Conservation (phyloP, 2,329 filamentous ascomycete genomes). For the Emericellopsis atlantica region DNA sequence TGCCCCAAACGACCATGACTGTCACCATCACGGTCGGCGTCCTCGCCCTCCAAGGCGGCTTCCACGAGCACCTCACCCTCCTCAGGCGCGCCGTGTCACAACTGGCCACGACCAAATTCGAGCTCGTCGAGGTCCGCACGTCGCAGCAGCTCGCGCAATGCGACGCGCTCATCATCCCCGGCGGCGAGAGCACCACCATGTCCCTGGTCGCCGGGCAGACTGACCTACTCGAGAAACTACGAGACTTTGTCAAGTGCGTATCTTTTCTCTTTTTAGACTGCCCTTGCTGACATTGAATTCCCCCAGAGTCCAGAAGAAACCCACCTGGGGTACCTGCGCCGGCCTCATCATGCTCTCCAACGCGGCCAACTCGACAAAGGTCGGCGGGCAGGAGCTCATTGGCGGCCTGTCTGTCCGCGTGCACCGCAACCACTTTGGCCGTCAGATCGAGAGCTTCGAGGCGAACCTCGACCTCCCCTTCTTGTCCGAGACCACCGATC, state of each 20-base stretch:
- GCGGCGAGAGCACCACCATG: slow-evolving; percentile 91
- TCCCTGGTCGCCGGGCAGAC: slow-evolving; percentile 76
- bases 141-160: slow-evolving; percentile 56
- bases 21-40: slow-evolving; percentile 41
- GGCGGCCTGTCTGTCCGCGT: slow-evolving; percentile 85
- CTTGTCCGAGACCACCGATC: slow-evolving; percentile 20
- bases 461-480: slow-evolving; percentile 63
- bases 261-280: not conserved
- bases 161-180: slow-evolving; percentile 78
- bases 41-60: slow-evolving; percentile 79
- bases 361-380: slow-evolving; percentile 76
- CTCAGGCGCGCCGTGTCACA: slow-evolving; percentile 54
- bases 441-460: slow-evolving; percentile 87
- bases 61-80: slow-evolving; percentile 74
- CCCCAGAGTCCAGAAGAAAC: slow-evolving; percentile 57
- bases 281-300: not conserved
- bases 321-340: slow-evolving; percentile 93
- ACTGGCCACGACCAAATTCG: slow-evolving; percentile 31
- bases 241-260: slow-evolving; percentile 79
- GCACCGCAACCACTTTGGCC: slow-evolving; percentile 88
- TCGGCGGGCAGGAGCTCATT: slow-evolving; percentile 84
- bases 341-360: slow-evolving; percentile 86
- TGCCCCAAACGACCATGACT: too few species aligned
- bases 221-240: slow-evolving; percentile 68
- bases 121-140: slow-evolving; percentile 71